Percentiles rank a stretch among this genome's conserved stretches.
phyloP scores from a whole-genome alignment of 306 rosid species.

The Betula pendula region DNA sequence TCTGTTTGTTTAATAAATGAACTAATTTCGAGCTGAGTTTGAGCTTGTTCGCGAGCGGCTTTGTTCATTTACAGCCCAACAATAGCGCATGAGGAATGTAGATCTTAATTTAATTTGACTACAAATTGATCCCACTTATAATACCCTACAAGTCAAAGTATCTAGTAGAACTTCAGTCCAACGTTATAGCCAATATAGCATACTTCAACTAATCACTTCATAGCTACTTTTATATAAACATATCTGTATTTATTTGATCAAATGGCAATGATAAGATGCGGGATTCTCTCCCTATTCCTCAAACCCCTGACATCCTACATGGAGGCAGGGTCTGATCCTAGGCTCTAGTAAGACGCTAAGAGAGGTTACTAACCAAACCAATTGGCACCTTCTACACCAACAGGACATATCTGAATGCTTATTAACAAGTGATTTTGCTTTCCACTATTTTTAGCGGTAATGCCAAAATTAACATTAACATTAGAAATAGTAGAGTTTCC shows the following conservation, averaged over 20 bases:
- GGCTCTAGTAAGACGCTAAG: neutral
- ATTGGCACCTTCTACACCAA: neutral
- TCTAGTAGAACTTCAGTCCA: constrained; percentile 2
- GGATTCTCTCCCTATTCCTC: neutral
- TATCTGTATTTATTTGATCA: neutral
- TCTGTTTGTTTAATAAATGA: too few species aligned
- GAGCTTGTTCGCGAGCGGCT: too few species aligned
- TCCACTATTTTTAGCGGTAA: neutral
- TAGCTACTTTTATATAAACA: neutral
- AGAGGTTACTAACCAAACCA: neutral
- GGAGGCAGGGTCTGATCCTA: neutral
- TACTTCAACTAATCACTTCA: neutral
- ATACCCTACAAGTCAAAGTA: neutral
- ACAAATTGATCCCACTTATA: neutral
- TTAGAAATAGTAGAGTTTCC: neutral
- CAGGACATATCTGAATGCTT: neutral
- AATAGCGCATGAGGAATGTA: neutral
- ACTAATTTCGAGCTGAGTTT: too few species aligned
- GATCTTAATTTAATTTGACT: neutral
- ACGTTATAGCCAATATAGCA: neutral
- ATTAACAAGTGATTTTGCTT: neutral
- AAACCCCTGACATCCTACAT: neutral
- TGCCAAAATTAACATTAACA: neutral
- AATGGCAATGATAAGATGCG: neutral
- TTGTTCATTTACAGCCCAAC: too few species aligned